phyloP scores from a whole-genome alignment of 2,329 filamentous ascomycete species.

The Colletotrichum costaricense region DNA sequence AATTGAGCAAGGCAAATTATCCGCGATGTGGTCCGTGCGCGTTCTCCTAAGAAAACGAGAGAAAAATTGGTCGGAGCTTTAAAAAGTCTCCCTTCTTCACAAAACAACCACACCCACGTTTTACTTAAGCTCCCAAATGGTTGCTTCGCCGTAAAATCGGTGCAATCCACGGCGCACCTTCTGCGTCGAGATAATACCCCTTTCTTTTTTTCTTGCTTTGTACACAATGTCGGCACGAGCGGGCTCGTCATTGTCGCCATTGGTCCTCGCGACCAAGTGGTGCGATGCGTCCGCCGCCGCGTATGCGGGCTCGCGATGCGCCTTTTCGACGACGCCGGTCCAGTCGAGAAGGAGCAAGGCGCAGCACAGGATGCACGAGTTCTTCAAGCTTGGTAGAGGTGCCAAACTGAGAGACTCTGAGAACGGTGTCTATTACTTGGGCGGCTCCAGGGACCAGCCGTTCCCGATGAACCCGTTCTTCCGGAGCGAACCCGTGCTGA shows the following conservation, averaged over 20 bases:
- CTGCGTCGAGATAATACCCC: constrained; percentile 8
- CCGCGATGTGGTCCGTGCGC: constrained; percentile 13
- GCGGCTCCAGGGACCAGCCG: constrained; percentile 59
- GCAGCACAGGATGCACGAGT: constrained; percentile 52
- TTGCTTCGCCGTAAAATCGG: constrained; percentile 13
- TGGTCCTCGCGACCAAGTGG: constrained; percentile 24
- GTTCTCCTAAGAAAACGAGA: constrained; percentile 17
- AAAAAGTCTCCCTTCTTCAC: not conserved
- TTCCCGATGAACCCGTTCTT: constrained; percentile 83
- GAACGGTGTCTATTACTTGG: constrained; percentile 48
- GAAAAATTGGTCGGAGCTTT: constrained; percentile 1
- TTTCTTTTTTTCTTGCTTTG: not conserved
- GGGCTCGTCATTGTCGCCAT: constrained; percentile 27
- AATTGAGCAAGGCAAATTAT: constrained; percentile 11
- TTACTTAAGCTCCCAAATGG: constrained; percentile 7
- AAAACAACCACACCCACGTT: not conserved
- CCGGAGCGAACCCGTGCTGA: constrained; percentile 77
- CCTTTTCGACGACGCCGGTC: constrained; percentile 54
- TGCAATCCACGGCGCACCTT: constrained; percentile 13
- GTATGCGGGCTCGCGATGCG: constrained; percentile 32
- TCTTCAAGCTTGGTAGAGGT: constrained; percentile 40
- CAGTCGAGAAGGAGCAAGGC: constrained; percentile 50
- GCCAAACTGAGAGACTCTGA: no score
- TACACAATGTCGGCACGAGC: constrained; percentile 22
- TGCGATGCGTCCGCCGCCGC: constrained; percentile 7